Evolutionary conservation across 306 rosid species (phyloP).

Genomic region (Sechiopsis laciniata): DNA sequence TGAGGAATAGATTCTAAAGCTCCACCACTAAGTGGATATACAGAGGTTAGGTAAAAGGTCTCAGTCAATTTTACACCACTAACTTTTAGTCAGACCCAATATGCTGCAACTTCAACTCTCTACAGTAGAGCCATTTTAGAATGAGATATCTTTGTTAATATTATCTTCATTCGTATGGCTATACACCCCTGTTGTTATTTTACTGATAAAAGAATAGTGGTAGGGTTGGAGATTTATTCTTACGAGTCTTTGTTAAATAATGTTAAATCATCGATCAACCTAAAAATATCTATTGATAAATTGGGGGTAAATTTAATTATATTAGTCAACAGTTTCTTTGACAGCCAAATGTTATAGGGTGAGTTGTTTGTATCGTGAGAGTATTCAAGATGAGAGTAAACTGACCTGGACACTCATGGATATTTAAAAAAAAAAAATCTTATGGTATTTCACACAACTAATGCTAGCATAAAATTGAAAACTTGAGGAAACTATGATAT

Average conservation of each 20-base stretch:
- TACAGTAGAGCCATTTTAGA: conserved; percentile 15
- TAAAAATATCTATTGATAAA: too few species aligned
- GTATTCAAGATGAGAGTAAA: too few species aligned
- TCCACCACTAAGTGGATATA: conserved; percentile 31
- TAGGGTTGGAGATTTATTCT: background rate
- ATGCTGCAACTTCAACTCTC: conserved; percentile 34
- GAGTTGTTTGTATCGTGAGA: too few species aligned
- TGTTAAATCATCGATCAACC: too few species aligned
- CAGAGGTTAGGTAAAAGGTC: conserved; percentile 35
- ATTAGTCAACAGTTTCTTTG: background rate
- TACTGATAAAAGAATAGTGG: background rate
- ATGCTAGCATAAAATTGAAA: too few species aligned
- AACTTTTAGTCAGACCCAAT: conserved; percentile 38
- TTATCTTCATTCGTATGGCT: conserved; percentile 7
- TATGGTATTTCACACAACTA: background rate
- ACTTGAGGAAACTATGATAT: too few species aligned
- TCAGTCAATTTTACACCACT: conserved; percentile 50
- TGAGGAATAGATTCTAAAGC: conserved; percentile 38
- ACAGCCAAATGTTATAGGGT: too few species aligned
- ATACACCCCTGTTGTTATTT: background rate
- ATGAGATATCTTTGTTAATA: conserved; percentile 12
- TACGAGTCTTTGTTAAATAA: too few species aligned
- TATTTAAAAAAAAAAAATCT: background rate
- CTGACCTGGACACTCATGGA: too few species aligned
- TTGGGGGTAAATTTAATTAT: too few species aligned